These are phyloP conservation scores for Persicaria tinctoria DNA, from an alignment of 148 eudicot species.

Conservation along the genomic window DNA sequence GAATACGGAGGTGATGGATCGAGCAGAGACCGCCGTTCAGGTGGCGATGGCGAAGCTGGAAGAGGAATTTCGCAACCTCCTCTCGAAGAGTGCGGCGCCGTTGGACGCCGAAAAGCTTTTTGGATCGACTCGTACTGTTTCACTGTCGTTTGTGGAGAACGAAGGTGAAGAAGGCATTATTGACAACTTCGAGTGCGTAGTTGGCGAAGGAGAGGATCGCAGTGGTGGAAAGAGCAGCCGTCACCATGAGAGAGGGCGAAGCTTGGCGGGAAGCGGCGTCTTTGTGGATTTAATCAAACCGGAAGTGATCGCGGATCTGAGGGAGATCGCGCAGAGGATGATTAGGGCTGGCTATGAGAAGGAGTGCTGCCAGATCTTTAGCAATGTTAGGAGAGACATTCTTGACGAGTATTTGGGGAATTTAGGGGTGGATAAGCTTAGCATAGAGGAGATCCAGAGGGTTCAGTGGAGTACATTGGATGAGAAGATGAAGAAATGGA, in stretches of 20 bases:
- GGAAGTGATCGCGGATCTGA: conserved; percentile 44
- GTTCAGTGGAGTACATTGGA: conserved; percentile 65
- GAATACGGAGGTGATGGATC: conserved; percentile 29
- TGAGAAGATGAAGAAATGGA: conserved; percentile 83
- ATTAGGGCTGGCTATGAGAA: conserved; percentile 72
- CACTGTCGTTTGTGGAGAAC: conserved; percentile 35
- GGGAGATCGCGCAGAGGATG: conserved; percentile 79
- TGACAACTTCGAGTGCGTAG: conserved; percentile 37
- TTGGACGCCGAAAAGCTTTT: conserved; percentile 52
- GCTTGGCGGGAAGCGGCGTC: conserved; percentile 44
- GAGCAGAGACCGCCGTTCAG: conserved; percentile 71
- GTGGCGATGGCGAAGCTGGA: conserved; percentile 73
- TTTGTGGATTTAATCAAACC: conserved; percentile 45
- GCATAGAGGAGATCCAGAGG: conserved; percentile 84
- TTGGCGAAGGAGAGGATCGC: conserved; percentile 20
- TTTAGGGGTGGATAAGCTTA: conserved; percentile 62
- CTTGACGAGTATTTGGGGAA: conserved; percentile 57
- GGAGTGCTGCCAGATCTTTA: conserved; percentile 85
- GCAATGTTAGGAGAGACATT: conserved; percentile 51
- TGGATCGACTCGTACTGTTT: conserved; percentile 45
- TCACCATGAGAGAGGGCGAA: conserved; percentile 48
- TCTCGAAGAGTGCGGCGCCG: conserved; percentile 38
- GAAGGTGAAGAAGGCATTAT: conserved; percentile 30
- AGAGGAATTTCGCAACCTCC: conserved; percentile 62
- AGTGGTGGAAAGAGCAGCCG: conserved; percentile 22